Evolutionary conservation across 306 rosid genomes (phyloP), one percentile per base, ranked within the genome.

Genomic region (Potentilla sterilis): DNA sequence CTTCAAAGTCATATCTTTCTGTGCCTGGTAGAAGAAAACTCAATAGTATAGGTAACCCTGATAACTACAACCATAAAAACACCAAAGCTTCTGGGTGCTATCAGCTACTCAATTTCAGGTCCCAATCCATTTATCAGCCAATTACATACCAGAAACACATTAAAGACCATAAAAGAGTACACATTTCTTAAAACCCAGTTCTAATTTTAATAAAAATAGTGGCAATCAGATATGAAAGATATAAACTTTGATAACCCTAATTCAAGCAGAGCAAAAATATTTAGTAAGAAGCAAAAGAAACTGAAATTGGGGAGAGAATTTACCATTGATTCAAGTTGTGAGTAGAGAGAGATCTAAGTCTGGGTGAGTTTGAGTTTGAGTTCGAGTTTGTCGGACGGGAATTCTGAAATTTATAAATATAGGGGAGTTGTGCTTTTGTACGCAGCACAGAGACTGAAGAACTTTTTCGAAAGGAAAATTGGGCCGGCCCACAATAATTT

Each of bases 281-380:
- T 2, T 9, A 37, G 49, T 21, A 1, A 8, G 41, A 54, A 11
- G 41, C 3, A 38, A 9, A 38, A 2, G 42, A 12, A 16, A 43
- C 10, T 42, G 57, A 73, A 73, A 59, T 0, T 15, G 8, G 2
- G 19, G 41, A 73, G 67, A 7, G 41, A 44, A 3, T 4, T 58
- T 61, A 74, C 77, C 77, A 74, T 74, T 28, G 77, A 18, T 74
- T 59, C 44, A 46, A 74, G 69, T 2, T 28, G 0, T 6, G n/a
- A 38, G 47, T 32, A 16, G 69, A 42, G 77, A 18, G 69, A 42
- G 77, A 74, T 74, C 69, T 34, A 18, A 28, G 41, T 57, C 12
- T 5, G 24, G 16, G 18, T 35, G 34, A 15, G 46, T 40, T 5
- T 12, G 14, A n/a, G 13, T 9, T 3, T 8, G 61, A 4, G 14